Evolutionary conservation across 2,329 filamentous ascomycete species (phyloP), one percentile per base, ranked within the genome.

Genomic region (Acrocalymma vagum): DNA sequence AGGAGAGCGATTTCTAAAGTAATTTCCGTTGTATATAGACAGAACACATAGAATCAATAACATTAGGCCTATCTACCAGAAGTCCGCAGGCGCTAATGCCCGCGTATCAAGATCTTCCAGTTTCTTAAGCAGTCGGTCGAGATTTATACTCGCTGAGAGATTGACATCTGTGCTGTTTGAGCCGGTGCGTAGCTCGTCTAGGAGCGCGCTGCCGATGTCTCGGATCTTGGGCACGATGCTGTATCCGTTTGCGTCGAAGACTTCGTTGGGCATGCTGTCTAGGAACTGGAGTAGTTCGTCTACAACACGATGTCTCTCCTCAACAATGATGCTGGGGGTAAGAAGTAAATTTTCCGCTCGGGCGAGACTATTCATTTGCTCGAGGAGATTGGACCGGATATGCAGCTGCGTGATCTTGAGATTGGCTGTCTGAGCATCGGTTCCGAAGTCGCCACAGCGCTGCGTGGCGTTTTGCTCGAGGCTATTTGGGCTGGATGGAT

Each of bases 201-300:
- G 37, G 5, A 55, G 29, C 15, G 53, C 46, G 17, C 48, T 48
- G 15, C 51, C 51, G 18, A 57, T 55, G 23, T 57, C 53, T 29
- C 53, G 43, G 16, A 57, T 52, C 22, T 57, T 54, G 1, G 51
- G 48, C 16, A 57, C 31, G 17, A 57, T 45, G 22, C 51, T 57
- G n/a, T 51, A 54, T 17, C 53, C 53, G 21, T 55, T 57, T 17
- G 53, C 53, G 27, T 57, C 48, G 29, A 57, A 57, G 1, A 57
- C 48, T 16, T 57, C 53, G 18, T 48, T 38, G 9, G 53, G 48
- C 48, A 48, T 50, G 24, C 48, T 33, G 18, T 57, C 50, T 8
- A 57, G 26, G 2, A 53, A 33, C 6, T 55, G 46, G 6, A 57
- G 39, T 9, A 57, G 32, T 15, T 57, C 51, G 14, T 57, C 46